Evolutionary conservation across 139 green algal species (phyloP), one percentile per base, ranked within the genome.

Genomic region (Haematococcus lacustris): DNA sequence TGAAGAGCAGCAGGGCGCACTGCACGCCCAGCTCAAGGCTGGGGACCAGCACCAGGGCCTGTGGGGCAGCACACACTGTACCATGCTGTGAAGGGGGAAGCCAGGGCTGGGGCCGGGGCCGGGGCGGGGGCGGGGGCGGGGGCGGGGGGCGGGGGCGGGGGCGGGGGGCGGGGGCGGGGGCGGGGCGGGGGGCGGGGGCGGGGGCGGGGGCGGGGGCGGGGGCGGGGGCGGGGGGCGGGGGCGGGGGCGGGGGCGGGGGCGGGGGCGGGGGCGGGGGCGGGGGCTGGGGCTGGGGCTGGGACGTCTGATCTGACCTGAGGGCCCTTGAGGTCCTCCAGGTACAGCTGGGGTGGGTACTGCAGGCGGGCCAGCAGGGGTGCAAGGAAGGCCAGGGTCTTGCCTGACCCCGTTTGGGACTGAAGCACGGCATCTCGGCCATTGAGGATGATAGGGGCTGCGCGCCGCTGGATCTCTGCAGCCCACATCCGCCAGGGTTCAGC

Each of bases 1-100:
- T 84, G 82, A 86, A 96, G 0, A 89, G 65, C 28, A 90, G 75
- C 83, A 96, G 77, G 0, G 76, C 74, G 38, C 81, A 39, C 85
- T 97, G 92, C 57, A 95, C 93, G 6, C 92, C 93, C 74, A 97
- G 86, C 80, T 97, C 93, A 43, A 90, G 76, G 0, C 86, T 92
- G 0, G 93, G 93, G 51, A 95, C 90, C 51, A 97, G 63, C 21
- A 97, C 71, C 47, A 97, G 60, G 4, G 81, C 73, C 78, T 93
- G 87, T 41, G 39, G 17, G 80, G 71, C 78, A 92, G 86, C 61
- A 67, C 21, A n/a, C n/a, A n/a, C n/a, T n/a, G n/a, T n/a, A n/a
- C n/a, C n/a, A n/a, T n/a, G n/a, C n/a, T n/a, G n/a, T n/a, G n/a
- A n/a, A n/a, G n/a, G n/a, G n/a, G n/a, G n/a, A n/a, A n/a, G n/a